Evolutionary conservation across 495 filamentous ascomycete species (phyloP).

Genomic region (Neurospora sp.): DNA sequence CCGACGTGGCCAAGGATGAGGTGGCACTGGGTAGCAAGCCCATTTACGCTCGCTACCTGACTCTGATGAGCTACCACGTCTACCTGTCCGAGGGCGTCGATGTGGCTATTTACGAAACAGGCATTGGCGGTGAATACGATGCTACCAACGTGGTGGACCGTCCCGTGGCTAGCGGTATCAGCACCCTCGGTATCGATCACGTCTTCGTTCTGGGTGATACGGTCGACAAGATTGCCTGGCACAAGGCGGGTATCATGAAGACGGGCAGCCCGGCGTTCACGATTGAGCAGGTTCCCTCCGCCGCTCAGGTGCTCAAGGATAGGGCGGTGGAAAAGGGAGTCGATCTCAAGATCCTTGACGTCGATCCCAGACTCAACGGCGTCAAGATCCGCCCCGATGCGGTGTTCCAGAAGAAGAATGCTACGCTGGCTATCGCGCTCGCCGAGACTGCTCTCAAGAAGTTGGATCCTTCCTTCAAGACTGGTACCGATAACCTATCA

Average conservation of each 20-base stretch:
- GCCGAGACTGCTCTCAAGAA: slow-evolving; percentile 49
- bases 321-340: slow-evolving; percentile 61
- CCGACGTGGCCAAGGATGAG: slow-evolving; percentile 14
- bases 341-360: slow-evolving; percentile 47
- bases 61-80: slow-evolving; percentile 79
- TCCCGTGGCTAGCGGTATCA: slow-evolving; percentile 67
- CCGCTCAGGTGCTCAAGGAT: slow-evolving; percentile 56
- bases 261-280: slow-evolving; percentile 57
- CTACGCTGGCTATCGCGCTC: slow-evolving; percentile 68
- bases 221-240: slow-evolving; percentile 91
- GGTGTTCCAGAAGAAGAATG: slow-evolving; percentile 79
- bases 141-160: slow-evolving; percentile 79
- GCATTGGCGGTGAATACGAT: slow-evolving; percentile 89
- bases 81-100: slow-evolving; percentile 75
- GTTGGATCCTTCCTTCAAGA: slow-evolving; percentile 27
- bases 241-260: slow-evolving; percentile 93
- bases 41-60: slow-evolving; percentile 83
- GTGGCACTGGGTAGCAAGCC: slow-evolving; percentile 47
- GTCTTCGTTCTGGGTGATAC: slow-evolving; percentile 67
- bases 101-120: slow-evolving; percentile 80
- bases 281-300: slow-evolving; percentile 55
- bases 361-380: slow-evolving; percentile 51
- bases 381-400: slow-evolving; percentile 70
- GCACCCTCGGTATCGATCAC: slow-evolving; percentile 86
- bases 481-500: slow-evolving; percentile 36